Base-by-base conservation (phyloP, 331 rosid genomes). In the Quercus lobata region DNA sequence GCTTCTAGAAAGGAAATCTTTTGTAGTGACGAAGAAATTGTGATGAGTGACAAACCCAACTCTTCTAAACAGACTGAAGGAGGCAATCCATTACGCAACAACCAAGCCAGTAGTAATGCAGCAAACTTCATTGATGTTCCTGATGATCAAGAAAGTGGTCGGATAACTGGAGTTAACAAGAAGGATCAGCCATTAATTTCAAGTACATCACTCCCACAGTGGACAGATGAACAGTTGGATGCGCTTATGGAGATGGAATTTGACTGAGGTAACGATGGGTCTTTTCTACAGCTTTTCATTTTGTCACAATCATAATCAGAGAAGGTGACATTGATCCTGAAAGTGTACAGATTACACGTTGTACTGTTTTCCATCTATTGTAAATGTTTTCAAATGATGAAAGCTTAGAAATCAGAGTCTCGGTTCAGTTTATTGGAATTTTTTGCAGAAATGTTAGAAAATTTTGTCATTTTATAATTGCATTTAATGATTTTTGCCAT, bases 221-320 rank as follows among this genome's bases (percentile, higher is more conserved):
- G 97, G 94, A 94, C 98, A 35, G 97, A 92, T 57, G 98, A 94
- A 80, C 93, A 94, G 86, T 88, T 92, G 77, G 91, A 94, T 78
- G 89, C 80, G 80, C 93, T 90, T 66, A 87, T 86, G 34, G 90
- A 78, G 8, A 84, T 86, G 34, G 90, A 78, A 15, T 86, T 90
- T 72, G 93, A 92, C 75, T 92, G 87, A 91, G 78, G 73, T 68
- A 5, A 19, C 27, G 19, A 46, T 17, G 29, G 27, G 10, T 25
- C 69, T 24, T 37, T 9, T 32, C 15, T 35, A 0, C 30, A 15
- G 70, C 37, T 14, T 4, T 15, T 63, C 21, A 63, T 34, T 63
- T 63, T 29, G 41, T 29, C 70, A 63, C 37, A 5, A 60, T 24
- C 9, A 6, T 60, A 24, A 24, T 24, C 34, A 22, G 68, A 6